Evolutionary conservation across 1,284 basidiomycete genomes (phyloP).

Genomic region (Sanghuangporus sanghuang): DNA sequence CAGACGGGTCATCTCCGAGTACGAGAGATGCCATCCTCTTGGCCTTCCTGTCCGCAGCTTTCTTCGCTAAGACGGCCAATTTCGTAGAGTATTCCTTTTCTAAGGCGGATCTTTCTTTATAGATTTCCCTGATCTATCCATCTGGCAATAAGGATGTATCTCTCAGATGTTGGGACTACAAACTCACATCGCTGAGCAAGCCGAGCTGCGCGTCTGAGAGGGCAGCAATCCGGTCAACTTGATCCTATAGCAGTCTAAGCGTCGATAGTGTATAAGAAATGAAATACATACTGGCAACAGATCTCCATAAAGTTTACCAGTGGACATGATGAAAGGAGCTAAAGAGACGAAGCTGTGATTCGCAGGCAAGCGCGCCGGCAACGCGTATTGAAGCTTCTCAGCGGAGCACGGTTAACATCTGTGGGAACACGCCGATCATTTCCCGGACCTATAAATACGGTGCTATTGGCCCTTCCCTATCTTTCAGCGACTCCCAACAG

Average conservation of each 20-base stretch:
- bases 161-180: background rate
- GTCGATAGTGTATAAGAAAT: background rate
- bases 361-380: background rate
- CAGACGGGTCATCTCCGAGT: constrained; percentile 63
- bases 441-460: background rate
- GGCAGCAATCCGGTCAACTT: constrained; percentile 32
- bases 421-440: constrained; percentile 10
- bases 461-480: background rate
- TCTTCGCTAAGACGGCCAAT: constrained; percentile 58
- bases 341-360: background rate
- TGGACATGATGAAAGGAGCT: constrained; percentile 5
- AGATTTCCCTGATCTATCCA: constrained; percentile 62
- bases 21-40: constrained; percentile 51
- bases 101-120: constrained; percentile 56
- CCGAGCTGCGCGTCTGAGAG: constrained; percentile 61
- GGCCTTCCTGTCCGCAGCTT: constrained; percentile 63
- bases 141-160: background rate
- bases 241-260: constrained; percentile 28
- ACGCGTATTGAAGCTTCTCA: background rate
- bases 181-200: constrained; percentile 51
- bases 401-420: background rate
- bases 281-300: constrained; percentile 9
- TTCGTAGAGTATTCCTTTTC: constrained; percentile 75
- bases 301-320: constrained; percentile 8
- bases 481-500: background rate